These are phyloP conservation scores for Phyllosticta ampelicida DNA, from an alignment of 2,329 filamentous ascomycete species.

Conservation along the genomic window DNA sequence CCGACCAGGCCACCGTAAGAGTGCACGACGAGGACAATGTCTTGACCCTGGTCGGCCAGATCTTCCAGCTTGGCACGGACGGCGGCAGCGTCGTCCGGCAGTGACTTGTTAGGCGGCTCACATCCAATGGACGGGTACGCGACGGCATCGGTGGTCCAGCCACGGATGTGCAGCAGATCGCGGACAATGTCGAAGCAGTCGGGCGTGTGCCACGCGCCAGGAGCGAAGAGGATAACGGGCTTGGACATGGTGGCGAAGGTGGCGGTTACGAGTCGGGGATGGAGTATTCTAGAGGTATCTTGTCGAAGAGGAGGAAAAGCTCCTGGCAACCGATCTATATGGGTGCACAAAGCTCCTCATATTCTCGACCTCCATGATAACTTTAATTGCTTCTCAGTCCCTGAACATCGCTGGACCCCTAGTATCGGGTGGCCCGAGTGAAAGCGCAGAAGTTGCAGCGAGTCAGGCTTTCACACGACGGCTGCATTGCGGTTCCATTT, in stretches of 20 bases:
- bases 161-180: conserved; percentile 18
- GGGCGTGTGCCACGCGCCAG: conserved; percentile 30
- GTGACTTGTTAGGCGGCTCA: conserved; percentile 19
- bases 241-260: conserved; percentile 11
- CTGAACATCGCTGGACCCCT: not conserved
- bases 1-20: conserved; percentile 24
- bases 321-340: too few relatives aligned
- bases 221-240: conserved; percentile 27
- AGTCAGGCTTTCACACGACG: not conserved
- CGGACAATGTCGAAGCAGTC: conserved; percentile 18
- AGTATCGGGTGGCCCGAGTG: not conserved
- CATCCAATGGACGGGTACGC: conserved; percentile 22
- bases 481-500: not conserved
- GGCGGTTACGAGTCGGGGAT: not conserved
- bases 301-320: not conserved
- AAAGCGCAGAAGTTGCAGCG: not conserved
- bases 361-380: not conserved
- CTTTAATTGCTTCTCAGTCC: not conserved
- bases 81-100: conserved; percentile 24
- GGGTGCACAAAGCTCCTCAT: not conserved
- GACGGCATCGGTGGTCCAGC: conserved; percentile 21
- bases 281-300: not conserved
- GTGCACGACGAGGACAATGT: conserved; percentile 25
- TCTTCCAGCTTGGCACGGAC: conserved; percentile 25
- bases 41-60: conserved; percentile 23